Conservation (phyloP, 2,329 filamentous ascomycete genomes). For the Escovopsis weberi region DNA sequence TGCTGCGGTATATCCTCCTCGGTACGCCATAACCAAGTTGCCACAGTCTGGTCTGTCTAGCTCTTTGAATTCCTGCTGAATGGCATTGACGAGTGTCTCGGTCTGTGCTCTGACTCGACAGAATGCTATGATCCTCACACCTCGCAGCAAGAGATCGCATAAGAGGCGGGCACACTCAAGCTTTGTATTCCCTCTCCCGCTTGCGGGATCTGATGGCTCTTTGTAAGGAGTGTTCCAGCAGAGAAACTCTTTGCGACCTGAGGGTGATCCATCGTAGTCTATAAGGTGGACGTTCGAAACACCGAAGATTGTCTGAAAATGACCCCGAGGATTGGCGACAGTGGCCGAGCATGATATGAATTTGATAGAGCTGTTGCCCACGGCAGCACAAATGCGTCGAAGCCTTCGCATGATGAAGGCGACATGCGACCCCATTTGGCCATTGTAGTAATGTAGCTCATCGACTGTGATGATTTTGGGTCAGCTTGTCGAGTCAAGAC, state of each 20-base stretch:
- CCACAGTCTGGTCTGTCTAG: conserved; percentile 63
- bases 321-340: conserved; percentile 78
- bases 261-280: conserved; percentile 86
- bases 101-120: conserved; percentile 79
- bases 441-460: conserved; percentile 93
- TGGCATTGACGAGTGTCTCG: conserved; percentile 65
- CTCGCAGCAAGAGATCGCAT: conserved; percentile 74
- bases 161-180: conserved; percentile 82
- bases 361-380: conserved; percentile 72
- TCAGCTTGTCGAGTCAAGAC: not conserved
- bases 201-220: conserved; percentile 73
- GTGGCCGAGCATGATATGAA: conserved; percentile 97
- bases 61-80: conserved; percentile 60
- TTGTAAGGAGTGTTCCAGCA: conserved; percentile 98
- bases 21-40: conserved; percentile 81
- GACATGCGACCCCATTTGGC: conserved; percentile 84
- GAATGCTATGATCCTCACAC: conserved; percentile 86
- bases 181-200: conserved; percentile 70
- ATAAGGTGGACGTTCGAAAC: conserved; percentile 67
- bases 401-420: conserved; percentile 88
- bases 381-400: conserved; percentile 72
- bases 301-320: conserved; percentile 92
- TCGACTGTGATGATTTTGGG: conserved; percentile 34
- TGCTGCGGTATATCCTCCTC: conserved; percentile 86
- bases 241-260: conserved; percentile 79